A percentile compares a stretch with the other conserved stretches of the same genome.
phyloP scores from a whole-genome alignment of 2,329 filamentous ascomycete genomes.

The Botrytis byssoidea region DNA sequence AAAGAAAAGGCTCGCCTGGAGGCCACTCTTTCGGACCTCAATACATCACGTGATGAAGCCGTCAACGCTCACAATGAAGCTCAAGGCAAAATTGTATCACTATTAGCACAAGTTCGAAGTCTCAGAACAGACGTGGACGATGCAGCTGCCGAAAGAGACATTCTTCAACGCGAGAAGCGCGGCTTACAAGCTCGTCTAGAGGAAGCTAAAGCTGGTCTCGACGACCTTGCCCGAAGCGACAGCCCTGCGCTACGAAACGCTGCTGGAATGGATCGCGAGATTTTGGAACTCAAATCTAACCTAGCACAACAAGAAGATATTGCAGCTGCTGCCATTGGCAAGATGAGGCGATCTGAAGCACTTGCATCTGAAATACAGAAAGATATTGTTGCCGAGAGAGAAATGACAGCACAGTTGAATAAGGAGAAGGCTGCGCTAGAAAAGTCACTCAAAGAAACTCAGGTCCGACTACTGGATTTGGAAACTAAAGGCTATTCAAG shows the following conservation, averaged over 20 bases:
- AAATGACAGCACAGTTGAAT: slow-evolving; percentile 75
- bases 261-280: slow-evolving; percentile 81
- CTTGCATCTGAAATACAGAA: slow-evolving; percentile 87
- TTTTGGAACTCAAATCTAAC: slow-evolving; percentile 83
- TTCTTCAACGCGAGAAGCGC: slow-evolving; percentile 84
- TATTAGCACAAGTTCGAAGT: slow-evolving; percentile 84
- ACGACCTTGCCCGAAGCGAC: slow-evolving; percentile 81
- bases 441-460: slow-evolving; percentile 85
- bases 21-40: slow-evolving; percentile 82
- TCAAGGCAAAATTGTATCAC: slow-evolving; percentile 85
- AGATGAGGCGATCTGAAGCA: slow-evolving; percentile 93
- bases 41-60: slow-evolving; percentile 89
- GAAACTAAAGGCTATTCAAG: slow-evolving; percentile 97
- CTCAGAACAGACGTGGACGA: slow-evolving; percentile 85
- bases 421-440: slow-evolving; percentile 88
- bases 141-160: slow-evolving; percentile 78
- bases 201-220: slow-evolving; percentile 84
- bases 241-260: slow-evolving; percentile 87
- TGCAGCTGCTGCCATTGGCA: slow-evolving; percentile 85
- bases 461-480: slow-evolving; percentile 84
- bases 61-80: slow-evolving; percentile 91
- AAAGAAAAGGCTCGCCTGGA: slow-evolving; percentile 96
- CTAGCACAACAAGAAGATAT: slow-evolving; percentile 94
- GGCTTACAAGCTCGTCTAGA: slow-evolving; percentile 79
- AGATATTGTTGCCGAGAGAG: slow-evolving; percentile 83